Evolutionary conservation across 805 yeast genomes (phyloP).

Genomic region (Candida andamanensis): DNA sequence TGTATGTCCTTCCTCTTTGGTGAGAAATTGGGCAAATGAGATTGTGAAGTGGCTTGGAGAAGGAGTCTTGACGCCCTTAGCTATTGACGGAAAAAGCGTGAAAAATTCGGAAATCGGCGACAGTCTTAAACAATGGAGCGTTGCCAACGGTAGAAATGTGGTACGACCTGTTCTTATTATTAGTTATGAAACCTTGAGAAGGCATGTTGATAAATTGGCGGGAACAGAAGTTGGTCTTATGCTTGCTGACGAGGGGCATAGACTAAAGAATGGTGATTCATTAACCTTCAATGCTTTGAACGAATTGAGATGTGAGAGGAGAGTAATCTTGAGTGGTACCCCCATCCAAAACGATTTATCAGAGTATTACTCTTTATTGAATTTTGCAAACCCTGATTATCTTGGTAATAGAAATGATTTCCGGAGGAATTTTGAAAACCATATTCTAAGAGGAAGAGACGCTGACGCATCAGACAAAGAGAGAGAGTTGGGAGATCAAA

Average conservation of each 20-base stretch:
- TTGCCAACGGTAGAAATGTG: slow-evolving; percentile 79
- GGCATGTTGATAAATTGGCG: slow-evolving; percentile 72
- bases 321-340: slow-evolving; percentile 93
- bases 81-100: slow-evolving; percentile 85
- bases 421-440: slow-evolving; percentile 75
- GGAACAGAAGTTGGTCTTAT: slow-evolving; percentile 80
- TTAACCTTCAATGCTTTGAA: slow-evolving; percentile 83
- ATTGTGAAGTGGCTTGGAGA: slow-evolving; percentile 92
- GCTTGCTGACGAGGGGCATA: slow-evolving; percentile 51
- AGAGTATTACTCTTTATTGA: slow-evolving; percentile 85
- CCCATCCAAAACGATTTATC: slow-evolving; percentile 95
- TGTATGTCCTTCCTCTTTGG: slow-evolving; percentile 93
- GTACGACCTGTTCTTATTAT: slow-evolving; percentile 92
- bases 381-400: slow-evolving; percentile 91
- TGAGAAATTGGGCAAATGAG: slow-evolving; percentile 96
- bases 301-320: slow-evolving; percentile 75
- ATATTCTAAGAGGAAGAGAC: slow-evolving; percentile 82
- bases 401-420: slow-evolving; percentile 82
- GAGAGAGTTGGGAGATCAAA: slow-evolving; percentile 59
- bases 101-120: slow-evolving; percentile 64
- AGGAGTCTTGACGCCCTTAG: slow-evolving; percentile 82
- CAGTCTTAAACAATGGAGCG: slow-evolving; percentile 77
- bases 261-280: slow-evolving; percentile 71
- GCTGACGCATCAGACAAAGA: slow-evolving; percentile 83
- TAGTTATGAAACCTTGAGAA: slow-evolving; percentile 86